Evolutionary conservation across 257 asterid genomes (phyloP), one percentile per base, ranked within the genome.

Genomic region (Hygrophila difformis): DNA sequence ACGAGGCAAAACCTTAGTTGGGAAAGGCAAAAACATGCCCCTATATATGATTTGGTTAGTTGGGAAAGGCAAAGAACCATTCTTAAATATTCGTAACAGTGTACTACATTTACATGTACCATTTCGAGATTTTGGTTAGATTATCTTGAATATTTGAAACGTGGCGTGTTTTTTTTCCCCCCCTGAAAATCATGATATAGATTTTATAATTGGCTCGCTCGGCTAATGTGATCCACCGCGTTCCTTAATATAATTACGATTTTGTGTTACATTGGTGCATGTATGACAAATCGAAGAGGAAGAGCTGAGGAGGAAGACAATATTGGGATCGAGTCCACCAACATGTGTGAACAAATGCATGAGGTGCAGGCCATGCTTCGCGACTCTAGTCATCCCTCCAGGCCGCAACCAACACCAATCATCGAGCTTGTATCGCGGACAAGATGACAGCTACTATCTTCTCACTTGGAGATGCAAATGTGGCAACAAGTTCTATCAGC

Each of bases 401-500:
- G 31, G 55, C 21, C 15, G 39, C 8, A 21, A 18, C 20, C 6
- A 33, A n/a, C 16, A 18, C 24, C 10, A 45, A 31, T 60, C 51
- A 3, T 52, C 63, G 1, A 3, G 8, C 31, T 8, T 3, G 4
- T 8, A 3, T 35, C 75, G 57, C 15, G 62, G 78, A 61, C 73
- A 72, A 41, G 81, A 77, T 50, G 87, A 49, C 12, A 73, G 77
- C 62, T 81, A 81, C 52, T 81, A 81, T 49, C 87, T 81, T 58
- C 93, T 81, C 37, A 68, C 77, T 1, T 81, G 93, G 93, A 77
- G 74, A 63, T 81, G 93, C 73, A 75, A 71, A 54, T 81, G 93
- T 56, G 84, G 93, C 8, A 58, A 72, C 39, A 74, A 75, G 67
- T 60, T 71, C 13, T 81, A 49, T 58, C 83, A 71, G 11, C 86